Base-by-base conservation (phyloP, 1,284 basidiomycete species). In the Ustilago trichophora region DNA sequence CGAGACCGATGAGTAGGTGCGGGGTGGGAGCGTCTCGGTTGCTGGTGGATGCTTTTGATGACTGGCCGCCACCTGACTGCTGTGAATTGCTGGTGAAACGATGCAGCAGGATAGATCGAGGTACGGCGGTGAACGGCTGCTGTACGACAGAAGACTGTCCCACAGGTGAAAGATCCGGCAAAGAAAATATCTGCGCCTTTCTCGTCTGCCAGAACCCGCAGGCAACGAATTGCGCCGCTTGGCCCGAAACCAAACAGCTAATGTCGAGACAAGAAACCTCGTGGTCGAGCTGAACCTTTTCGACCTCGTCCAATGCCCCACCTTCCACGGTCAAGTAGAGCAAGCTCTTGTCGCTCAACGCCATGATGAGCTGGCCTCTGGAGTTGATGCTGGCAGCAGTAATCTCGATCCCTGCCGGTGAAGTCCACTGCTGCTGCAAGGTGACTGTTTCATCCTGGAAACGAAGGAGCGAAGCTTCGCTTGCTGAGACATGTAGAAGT, bases 181-280 rank as follows among this genome's bases (percentile, higher is more conserved):
- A 76, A 1, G 82, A 80, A 46, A 90, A 84, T 15, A 95, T 80
- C 49, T 88, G 84, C 32, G 93, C 85, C 19, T 83, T 77, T 59
- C 89, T 88, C 1, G 86, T 86, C 21, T 85, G 85, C 92, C 94
- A 98, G 63, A 91, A 91, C 0, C 88, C 88, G 19, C 91, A 86
- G 0, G 87, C 87, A 15, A 89, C 82, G 34, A 85, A 26, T 6
- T 36, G 42, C 3, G 59, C 21, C 4, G 43, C 19, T 18, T 48
- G 13, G 40, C 49, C 55, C 15, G 76, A 55, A 3, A 71, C 38
- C 19, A 82, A 25, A 5, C 78, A 35, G 21, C 79, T 76, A 16
- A 84, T 50, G 32, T 83, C 80, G 4, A 81, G 44, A 29, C 71
- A 68, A 8, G 79, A 74, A 13, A 80, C 66, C 46, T 82, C 80